Conservation (phyloP, 192 early-diverging fungal genomes). For the Rhizophagus sp. region DNA sequence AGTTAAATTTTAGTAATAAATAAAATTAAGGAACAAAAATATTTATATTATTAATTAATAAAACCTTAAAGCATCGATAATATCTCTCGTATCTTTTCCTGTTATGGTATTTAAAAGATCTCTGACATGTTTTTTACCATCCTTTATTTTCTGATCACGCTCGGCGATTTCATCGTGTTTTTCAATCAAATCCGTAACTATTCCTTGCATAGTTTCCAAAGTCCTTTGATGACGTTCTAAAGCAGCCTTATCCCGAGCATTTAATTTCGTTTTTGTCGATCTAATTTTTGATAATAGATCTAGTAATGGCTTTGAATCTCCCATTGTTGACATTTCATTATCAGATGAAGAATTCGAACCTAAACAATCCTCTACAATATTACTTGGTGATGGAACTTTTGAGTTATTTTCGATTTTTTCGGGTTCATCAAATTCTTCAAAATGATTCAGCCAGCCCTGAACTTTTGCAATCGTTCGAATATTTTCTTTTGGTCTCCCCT, state of each 20-base stretch:
- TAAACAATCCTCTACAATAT: neutral
- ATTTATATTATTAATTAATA: neutral
- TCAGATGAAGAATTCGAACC: neutral
- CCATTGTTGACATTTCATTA: neutral
- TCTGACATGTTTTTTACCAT: neutral
- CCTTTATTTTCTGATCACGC: neutral
- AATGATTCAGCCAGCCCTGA: neutral
- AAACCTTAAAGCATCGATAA: constrained; percentile 1
- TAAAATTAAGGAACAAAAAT: neutral
- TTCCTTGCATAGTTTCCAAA: constrained; percentile 1
- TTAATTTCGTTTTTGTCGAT: neutral
- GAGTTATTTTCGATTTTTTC: neutral
- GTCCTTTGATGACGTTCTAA: neutral
- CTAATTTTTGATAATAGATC: neutral
- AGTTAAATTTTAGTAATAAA: neutral
- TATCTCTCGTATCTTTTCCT: neutral
- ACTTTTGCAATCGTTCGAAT: neutral
- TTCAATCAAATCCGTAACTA: neutral
- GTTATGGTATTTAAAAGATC: neutral
- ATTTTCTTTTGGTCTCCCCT: neutral
- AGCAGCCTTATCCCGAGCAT: neutral
- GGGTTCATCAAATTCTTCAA: neutral
- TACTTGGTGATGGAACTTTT: neutral
- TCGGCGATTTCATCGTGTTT: neutral
- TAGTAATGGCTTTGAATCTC: neutral